phyloP scores from a whole-genome alignment of 306 rosid species.

The Glycyrrhiza uralensis region DNA sequence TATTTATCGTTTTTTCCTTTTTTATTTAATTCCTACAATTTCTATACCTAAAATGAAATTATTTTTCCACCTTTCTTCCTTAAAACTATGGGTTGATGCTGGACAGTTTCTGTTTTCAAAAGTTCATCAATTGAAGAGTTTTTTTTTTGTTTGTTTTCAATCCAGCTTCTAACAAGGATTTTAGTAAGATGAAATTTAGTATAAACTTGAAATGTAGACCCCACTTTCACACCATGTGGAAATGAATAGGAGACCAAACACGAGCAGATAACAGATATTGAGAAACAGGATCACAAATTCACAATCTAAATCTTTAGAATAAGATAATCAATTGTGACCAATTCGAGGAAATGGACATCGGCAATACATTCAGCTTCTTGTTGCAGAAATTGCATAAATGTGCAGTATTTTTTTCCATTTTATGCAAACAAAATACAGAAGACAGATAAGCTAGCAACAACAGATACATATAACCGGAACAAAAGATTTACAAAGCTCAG shows the following conservation, averaged over 20 bases:
- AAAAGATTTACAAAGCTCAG: conserved; percentile 48
- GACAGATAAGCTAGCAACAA: conserved; percentile 23
- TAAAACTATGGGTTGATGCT: not conserved
- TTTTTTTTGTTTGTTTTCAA: too few relatives aligned
- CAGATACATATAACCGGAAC: conserved; percentile 39
- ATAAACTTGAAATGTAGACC: not conserved
- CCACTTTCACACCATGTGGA: not conserved
- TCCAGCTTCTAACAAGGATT: not conserved
- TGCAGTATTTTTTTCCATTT: conserved; percentile 6
- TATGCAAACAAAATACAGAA: conserved; percentile 1
- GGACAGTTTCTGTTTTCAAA: not conserved
- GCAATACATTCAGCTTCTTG: conserved; percentile 31
- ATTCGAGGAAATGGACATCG: conserved; percentile 15
- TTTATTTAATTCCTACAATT: too few relatives aligned
- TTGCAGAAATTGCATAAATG: conserved; percentile 24
- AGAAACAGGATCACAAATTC: conserved; percentile 20
- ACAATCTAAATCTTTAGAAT: conserved; percentile 18
- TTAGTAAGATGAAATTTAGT: not conserved
- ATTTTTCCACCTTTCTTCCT: not conserved
- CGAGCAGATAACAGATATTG: not conserved
- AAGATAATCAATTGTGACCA: conserved; percentile 23
- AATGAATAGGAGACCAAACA: conserved; percentile 19
- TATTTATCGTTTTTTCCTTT: too few relatives aligned
- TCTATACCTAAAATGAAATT: not conserved
- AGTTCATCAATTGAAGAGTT: not conserved